phyloP scores from a whole-genome alignment of 1,284 basidiomycete genomes.

The Coniophora puteana region DNA sequence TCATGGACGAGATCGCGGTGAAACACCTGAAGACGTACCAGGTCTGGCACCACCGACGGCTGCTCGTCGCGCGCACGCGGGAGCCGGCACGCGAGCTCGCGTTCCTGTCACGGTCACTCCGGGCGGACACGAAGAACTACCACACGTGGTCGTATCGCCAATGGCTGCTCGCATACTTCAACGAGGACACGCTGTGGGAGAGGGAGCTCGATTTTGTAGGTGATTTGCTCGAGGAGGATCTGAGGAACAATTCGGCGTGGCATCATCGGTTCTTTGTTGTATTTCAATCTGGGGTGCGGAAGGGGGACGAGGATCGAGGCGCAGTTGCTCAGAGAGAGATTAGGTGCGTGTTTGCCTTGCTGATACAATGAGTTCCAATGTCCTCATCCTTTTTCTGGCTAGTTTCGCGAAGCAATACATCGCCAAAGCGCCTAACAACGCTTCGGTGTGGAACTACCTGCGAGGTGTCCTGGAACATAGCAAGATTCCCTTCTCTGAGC shows the following conservation, averaged over 20 bases:
- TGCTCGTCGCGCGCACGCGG: constrained; percentile 62
- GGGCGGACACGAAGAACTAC: constrained; percentile 87
- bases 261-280: constrained; percentile 94
- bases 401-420: constrained; percentile 75
- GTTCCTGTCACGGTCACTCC: constrained; percentile 73
- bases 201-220: constrained; percentile 80
- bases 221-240: constrained; percentile 69
- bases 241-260: constrained; percentile 98
- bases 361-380: constrained; percentile 4
- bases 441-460: constrained; percentile 93
- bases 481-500: constrained; percentile 50
- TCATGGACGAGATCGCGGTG: constrained; percentile 84
- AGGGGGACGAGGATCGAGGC: constrained; percentile 55
- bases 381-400: not conserved
- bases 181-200: constrained; percentile 68
- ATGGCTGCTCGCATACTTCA: constrained; percentile 84
- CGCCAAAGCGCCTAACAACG: constrained; percentile 85
- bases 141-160: constrained; percentile 96
- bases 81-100: constrained; percentile 64
- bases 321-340: constrained; percentile 64
- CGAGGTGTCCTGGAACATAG: constrained; percentile 69
- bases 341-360: constrained; percentile 44
- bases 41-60: constrained; percentile 95
- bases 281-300: constrained; percentile 64
- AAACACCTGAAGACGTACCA: constrained; percentile 91